Evolutionary conservation across 2,329 filamentous ascomycete genomes (phyloP).

Genomic region (Truncatella angustata): DNA sequence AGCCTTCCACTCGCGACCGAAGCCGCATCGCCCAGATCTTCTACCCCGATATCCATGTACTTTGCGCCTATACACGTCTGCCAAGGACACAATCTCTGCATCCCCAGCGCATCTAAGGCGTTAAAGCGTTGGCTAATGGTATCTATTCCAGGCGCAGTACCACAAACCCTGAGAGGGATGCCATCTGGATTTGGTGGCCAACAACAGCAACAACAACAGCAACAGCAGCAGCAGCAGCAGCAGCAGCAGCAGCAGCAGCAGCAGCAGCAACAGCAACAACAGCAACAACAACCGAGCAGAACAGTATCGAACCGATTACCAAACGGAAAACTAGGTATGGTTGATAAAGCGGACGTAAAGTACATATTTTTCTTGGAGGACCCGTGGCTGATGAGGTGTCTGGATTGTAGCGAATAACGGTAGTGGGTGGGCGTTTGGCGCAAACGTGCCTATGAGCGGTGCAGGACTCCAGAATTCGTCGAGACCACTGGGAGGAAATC

Average conservation of each 20-base stretch:
- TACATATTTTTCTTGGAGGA: constrained; percentile 3
- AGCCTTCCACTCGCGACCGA: not conserved
- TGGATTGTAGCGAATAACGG: constrained; percentile 42
- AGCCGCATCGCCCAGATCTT: not conserved
- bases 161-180: constrained; percentile 61
- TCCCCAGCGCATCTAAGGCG: not conserved
- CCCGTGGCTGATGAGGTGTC: constrained; percentile 23
- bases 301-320: constrained; percentile 58
- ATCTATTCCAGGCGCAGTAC: constrained; percentile 50
- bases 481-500: constrained; percentile 56
- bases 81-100: not conserved
- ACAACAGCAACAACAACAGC: constrained; percentile 53
- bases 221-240: constrained; percentile 35
- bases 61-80: too few relatives aligned
- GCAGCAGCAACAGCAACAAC: constrained; percentile 58
- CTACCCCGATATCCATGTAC: too few relatives aligned
- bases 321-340: constrained; percentile 64
- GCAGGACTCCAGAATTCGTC: constrained; percentile 51
- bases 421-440: constrained; percentile 62
- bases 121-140: constrained; percentile 30
- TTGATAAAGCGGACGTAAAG: constrained; percentile 5
- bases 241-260: too few relatives aligned
- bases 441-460: constrained; percentile 59
- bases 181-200: constrained; percentile 59
- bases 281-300: constrained; percentile 52